Evolutionary conservation across 2,329 filamentous ascomycete species (phyloP).

Genomic region (Ceratocystis ficicola): DNA sequence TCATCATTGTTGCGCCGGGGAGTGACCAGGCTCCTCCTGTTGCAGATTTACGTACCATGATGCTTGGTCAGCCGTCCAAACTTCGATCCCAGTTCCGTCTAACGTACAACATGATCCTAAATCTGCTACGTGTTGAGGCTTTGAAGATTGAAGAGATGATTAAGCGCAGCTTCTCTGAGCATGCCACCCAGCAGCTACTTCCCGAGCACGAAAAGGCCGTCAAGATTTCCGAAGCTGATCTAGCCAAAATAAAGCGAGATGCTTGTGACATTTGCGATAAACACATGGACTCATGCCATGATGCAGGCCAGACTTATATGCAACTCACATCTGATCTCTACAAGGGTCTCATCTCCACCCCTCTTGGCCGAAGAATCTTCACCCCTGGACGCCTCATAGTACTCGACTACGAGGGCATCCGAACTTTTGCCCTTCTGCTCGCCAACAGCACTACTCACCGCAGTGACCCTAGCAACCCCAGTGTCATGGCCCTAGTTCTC

Average conservation of each 20-base stretch:
- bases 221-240: constrained; percentile 77
- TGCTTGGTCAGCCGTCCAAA: constrained; percentile 89
- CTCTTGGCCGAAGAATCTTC: constrained; percentile 71
- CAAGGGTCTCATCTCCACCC: constrained; percentile 61
- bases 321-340: constrained; percentile 72
- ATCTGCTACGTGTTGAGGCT: constrained; percentile 85
- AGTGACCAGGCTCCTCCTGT: constrained; percentile 81
- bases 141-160: constrained; percentile 99
- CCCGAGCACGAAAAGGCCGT: constrained; percentile 95
- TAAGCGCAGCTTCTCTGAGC: constrained; percentile 97
- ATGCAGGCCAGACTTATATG: constrained; percentile 67
- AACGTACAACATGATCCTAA: constrained; percentile 99
- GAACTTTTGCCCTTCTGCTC: constrained; percentile 69
- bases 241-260: constrained; percentile 81
- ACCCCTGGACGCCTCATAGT: constrained; percentile 63
- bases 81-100: constrained; percentile 89
- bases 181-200: constrained; percentile 85
- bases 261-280: constrained; percentile 69
- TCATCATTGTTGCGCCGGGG: constrained; percentile 80
- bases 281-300: constrained; percentile 68
- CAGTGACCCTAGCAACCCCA: constrained; percentile 45
- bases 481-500: constrained; percentile 68
- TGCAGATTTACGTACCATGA: constrained; percentile 77
- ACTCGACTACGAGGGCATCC: constrained; percentile 71
- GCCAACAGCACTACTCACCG: constrained; percentile 57